Evolutionary conservation across 208 protist genomes (phyloP).

Genomic region (Pavlovales sp.): DNA sequence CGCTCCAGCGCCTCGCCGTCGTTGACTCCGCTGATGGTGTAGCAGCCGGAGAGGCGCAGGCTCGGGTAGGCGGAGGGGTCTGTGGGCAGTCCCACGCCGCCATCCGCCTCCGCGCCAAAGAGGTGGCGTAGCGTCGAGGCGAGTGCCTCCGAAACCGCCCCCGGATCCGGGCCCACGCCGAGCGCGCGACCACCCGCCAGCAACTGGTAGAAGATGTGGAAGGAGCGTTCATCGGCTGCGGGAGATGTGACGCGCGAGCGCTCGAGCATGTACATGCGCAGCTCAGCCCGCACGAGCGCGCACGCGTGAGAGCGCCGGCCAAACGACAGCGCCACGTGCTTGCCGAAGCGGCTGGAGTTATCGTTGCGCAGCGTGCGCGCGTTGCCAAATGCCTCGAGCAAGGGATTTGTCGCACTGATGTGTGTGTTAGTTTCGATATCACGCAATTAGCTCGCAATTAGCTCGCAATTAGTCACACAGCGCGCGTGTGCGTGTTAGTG

Average conservation of each 20-base stretch:
- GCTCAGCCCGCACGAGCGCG: not conserved
- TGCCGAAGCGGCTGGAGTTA: slow-evolving; percentile 57
- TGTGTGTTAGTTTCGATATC: too few relatives aligned
- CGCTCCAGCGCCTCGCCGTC: not conserved
- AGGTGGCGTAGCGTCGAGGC: not conserved
- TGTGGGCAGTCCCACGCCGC: not conserved
- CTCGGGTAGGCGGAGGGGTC: not conserved
- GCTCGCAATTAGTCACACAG: too few relatives aligned
- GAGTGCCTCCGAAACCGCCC: too few relatives aligned
- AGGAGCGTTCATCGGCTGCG: slow-evolving; percentile 49
- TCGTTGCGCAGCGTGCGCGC: slow-evolving; percentile 54
- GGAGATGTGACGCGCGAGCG: slow-evolving; percentile 48
- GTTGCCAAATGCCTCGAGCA: slow-evolving; percentile 59
- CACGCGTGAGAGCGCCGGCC: not conserved
- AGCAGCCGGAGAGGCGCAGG: not conserved
- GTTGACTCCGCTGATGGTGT: not conserved
- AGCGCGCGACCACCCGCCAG: not conserved
- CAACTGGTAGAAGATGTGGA: slow-evolving; percentile 60
- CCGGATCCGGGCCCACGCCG: too few relatives aligned
- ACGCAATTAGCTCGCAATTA: too few relatives aligned
- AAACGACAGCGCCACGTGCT: slow-evolving; percentile 48
- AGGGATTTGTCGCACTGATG: slow-evolving; percentile 3
- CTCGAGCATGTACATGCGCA: slow-evolving; percentile 56
- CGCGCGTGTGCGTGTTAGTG: too few relatives aligned
- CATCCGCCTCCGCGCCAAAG: not conserved